Percentiles rank a stretch among this genome's conserved stretches.
Conservation (phyloP, 768 basidiomycete genomes). For the Phylloporus sp. region DNA sequence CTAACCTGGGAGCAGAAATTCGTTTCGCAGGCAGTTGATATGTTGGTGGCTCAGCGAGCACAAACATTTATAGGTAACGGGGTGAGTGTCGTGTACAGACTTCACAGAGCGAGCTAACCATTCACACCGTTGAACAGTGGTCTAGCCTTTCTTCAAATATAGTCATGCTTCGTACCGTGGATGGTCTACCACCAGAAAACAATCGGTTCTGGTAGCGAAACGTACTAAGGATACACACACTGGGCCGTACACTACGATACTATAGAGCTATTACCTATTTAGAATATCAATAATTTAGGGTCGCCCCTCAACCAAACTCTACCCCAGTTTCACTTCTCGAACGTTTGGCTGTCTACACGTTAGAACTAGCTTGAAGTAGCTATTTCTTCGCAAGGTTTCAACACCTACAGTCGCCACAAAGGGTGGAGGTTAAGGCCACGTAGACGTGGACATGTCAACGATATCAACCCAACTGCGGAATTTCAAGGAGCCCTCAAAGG, state of each 20-base stretch:
- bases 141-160: constrained; percentile 40
- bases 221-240: neutral
- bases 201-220: constrained; percentile 34
- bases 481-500: constrained; percentile 90
- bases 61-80: constrained; percentile 52
- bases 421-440: neutral
- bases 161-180: constrained; percentile 35
- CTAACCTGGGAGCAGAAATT: constrained; percentile 41
- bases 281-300: constrained; percentile 8
- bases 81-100: constrained; percentile 37
- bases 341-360: neutral
- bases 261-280: constrained; percentile 13
- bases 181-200: constrained; percentile 23
- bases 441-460: constrained; percentile 53
- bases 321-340: neutral
- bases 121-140: constrained; percentile 33
- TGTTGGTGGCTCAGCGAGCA: constrained; percentile 43
- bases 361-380: constrained; percentile 1
- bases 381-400: neutral
- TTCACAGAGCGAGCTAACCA: neutral
- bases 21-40: constrained; percentile 47
- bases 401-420: neutral
- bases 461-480: constrained; percentile 86
- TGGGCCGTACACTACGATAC: too few species aligned
- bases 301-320: constrained; percentile 11